phyloP scores from a whole-genome alignment of 805 yeast genomes.

The Sungouiella thailandica region DNA sequence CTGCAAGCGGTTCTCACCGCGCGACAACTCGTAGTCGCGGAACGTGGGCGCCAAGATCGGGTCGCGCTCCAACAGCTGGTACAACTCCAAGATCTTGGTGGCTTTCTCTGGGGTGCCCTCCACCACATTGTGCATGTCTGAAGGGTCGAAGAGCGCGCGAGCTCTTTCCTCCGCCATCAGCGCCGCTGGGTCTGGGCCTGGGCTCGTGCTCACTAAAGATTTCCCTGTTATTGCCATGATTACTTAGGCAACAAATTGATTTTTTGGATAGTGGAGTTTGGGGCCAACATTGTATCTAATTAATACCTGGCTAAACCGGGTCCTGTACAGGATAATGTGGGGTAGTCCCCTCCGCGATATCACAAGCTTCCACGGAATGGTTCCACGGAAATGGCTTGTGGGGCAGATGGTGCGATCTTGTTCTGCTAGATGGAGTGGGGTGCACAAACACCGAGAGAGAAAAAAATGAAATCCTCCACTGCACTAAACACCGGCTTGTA shows the following conservation, averaged over 20 bases:
- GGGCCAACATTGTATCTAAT: no score
- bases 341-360: no score
- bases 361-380: no score
- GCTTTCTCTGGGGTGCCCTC: slow-evolving; percentile 38
- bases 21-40: slow-evolving; percentile 30
- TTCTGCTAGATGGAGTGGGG: no score
- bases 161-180: slow-evolving; percentile 31
- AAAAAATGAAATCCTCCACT: no score
- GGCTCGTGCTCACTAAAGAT: slow-evolving; percentile 18
- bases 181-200: slow-evolving; percentile 31
- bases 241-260: neutral
- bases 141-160: slow-evolving; percentile 27
- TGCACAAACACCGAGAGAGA: no score
- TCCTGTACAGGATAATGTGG: no score
- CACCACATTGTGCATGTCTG: slow-evolving; percentile 36
- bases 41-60: slow-evolving; percentile 28
- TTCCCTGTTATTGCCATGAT: slow-evolving; percentile 16
- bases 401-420: no score
- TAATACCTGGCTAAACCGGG: no score
- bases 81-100: slow-evolving; percentile 21
- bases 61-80: slow-evolving; percentile 35
- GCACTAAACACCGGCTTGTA: no score
- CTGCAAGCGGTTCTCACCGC: slow-evolving; percentile 26
- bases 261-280: no score
- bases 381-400: no score